Evolutionary conservation across 2,329 filamentous ascomycete species (phyloP), one percentile per base, ranked within the genome.

Genomic region (Westerdykella sp.): DNA sequence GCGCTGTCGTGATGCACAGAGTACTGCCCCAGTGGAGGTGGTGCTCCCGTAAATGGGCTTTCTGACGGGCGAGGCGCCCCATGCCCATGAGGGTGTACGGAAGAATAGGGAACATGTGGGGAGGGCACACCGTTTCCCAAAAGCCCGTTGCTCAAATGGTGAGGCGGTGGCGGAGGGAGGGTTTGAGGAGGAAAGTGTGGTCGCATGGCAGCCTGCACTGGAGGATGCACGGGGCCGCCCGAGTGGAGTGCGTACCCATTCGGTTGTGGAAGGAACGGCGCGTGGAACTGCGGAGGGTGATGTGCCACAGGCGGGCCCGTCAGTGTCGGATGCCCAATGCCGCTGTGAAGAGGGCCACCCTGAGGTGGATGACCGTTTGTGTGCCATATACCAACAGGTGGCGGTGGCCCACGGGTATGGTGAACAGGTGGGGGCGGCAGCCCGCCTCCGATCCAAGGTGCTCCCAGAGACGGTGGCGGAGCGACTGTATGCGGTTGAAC

Each of bases 121-220:
- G 67, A 68, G 34, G 62, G 60, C 50, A 69, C 52, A 30, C 69
- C 65, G 42, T 69, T 69, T 23, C 53, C 53, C 42, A 65, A 51
- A 46, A 65, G 60, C 2, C 56, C 52, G 32, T 63, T 63, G 44
- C 50, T 58, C 13, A 65, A 55, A 47, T 67, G 65, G 7, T 66
- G 46, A 37, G 64, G 49, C 18, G 57, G 48, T 25, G 52, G 48
- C 9, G 55, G 48, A 35, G 49, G 46, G 32, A 45, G 38, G 22
- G 25, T 28, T 28, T 28, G 25, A 7, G 4, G 25, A 10, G 16
- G n/a, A 9, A 15, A 35, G 16, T 35, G 32, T 5, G n/a, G n/a
- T 11, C 32, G 32, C 32, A 35, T 15, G 3, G 32, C 9, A 14
- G 32, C 32, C 6, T 35, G 55, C 39, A 62, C 56, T 32, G 59